A percentile compares a stretch with the other conserved stretches of the same genome.
phyloP scores from a whole-genome alignment of 2,329 filamentous ascomycete genomes.

The Colletotrichum endophyticum region DNA sequence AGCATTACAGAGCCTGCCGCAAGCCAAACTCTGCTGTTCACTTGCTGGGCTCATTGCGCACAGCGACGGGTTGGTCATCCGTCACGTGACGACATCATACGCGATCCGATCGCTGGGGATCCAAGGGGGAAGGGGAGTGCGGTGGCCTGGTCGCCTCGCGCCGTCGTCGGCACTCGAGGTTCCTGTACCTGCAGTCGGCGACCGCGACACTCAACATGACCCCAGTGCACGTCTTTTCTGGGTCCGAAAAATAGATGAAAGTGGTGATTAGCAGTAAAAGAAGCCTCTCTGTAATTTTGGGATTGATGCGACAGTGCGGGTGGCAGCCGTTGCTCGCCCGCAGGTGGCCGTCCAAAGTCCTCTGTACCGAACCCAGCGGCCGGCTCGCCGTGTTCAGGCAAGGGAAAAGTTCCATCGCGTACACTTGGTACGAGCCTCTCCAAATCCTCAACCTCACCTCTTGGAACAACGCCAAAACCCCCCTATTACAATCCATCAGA shows the following conservation, averaged over 20 bases:
- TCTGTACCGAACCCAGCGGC: slow-evolving; percentile 14
- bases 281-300: background rate
- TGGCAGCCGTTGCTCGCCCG: background rate
- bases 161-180: slow-evolving; percentile 17
- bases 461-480: slow-evolving; percentile 56
- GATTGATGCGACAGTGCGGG: background rate
- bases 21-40: background rate
- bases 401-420: slow-evolving; percentile 23
- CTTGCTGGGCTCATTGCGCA: slow-evolving; percentile 1
- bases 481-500: slow-evolving; percentile 56
- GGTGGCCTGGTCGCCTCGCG: slow-evolving; percentile 15
- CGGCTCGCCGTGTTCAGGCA: slow-evolving; percentile 18
- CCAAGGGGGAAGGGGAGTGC: slow-evolving; percentile 1
- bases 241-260: slow-evolving; percentile 8
- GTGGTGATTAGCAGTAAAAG: background rate
- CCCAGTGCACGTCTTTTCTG: slow-evolving; percentile 10
- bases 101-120: slow-evolving; percentile 18
- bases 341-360: background rate
- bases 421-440: slow-evolving; percentile 33
- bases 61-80: background rate
- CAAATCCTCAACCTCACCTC: slow-evolving; percentile 62
- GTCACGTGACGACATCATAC: slow-evolving; percentile 8
- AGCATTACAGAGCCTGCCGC: background rate
- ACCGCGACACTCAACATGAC: background rate
- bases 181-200: slow-evolving; percentile 17